Evolutionary conservation across 192 early-diverging fungal genomes (phyloP).

Genomic region (Jimgerdemannia flammicorona): DNA sequence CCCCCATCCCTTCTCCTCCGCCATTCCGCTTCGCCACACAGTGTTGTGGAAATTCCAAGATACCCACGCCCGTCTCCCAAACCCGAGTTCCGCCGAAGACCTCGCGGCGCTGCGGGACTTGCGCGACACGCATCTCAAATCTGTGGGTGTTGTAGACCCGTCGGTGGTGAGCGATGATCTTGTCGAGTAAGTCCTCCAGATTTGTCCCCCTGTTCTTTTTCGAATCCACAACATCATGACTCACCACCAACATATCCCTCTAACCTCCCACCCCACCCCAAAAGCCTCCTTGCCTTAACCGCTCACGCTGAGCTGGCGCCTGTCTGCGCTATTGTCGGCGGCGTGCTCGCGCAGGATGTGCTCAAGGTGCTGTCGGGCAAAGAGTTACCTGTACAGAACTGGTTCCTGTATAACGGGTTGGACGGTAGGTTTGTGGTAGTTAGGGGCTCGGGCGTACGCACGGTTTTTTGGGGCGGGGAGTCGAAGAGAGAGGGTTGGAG

Average conservation of each 20-base stretch:
- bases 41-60: slow-evolving; percentile 32
- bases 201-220: not conserved
- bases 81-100: slow-evolving; percentile 7
- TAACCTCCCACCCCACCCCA: not conserved
- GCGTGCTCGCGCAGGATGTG: slow-evolving; percentile 85
- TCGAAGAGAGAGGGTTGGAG: too few species aligned
- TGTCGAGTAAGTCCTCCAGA: slow-evolving; percentile 28
- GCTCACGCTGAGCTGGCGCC: slow-evolving; percentile 67
- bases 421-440: slow-evolving; percentile 33
- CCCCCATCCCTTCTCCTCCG: not conserved
- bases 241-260: not conserved
- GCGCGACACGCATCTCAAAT: slow-evolving; percentile 28
- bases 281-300: slow-evolving; percentile 46
- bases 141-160: slow-evolving; percentile 12
- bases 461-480: too few species aligned
- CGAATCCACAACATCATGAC: not conserved
- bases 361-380: slow-evolving; percentile 81
- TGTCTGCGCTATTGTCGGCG: slow-evolving; percentile 84
- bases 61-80: slow-evolving; percentile 14
- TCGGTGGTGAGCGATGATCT: slow-evolving; percentile 38
- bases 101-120: slow-evolving; percentile 17
- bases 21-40: slow-evolving; percentile 2
- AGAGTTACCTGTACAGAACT: slow-evolving; percentile 82
- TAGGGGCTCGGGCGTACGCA: too few species aligned
- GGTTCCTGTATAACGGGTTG: slow-evolving; percentile 68